Conservation (phyloP, 2,329 filamentous ascomycete genomes). For the Aspergillus sojae region DNA sequence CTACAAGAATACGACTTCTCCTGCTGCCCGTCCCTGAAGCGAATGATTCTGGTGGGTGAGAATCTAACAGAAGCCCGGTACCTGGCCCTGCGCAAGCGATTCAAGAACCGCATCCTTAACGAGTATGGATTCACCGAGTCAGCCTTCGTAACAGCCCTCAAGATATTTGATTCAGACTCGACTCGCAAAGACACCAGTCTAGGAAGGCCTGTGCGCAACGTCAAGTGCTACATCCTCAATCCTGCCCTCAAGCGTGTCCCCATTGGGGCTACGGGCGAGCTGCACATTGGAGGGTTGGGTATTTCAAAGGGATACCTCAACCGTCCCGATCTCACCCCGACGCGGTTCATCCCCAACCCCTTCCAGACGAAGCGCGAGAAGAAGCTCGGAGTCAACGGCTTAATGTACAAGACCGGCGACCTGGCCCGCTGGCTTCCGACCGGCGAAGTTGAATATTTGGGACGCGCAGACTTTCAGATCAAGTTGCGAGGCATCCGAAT, state of each 20-base stretch:
- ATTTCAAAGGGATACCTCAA: conserved; percentile 20
- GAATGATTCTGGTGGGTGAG: not conserved
- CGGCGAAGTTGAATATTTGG: conserved; percentile 38
- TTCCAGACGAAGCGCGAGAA: not conserved
- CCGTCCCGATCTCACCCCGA: conserved; percentile 16
- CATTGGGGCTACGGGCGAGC: not conserved
- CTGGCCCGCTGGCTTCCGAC: conserved; percentile 19
- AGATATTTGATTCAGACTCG: not conserved
- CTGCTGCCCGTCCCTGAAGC: not conserved
- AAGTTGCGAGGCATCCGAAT: conserved; percentile 65
- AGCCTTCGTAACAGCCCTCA: not conserved
- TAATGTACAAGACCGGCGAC: conserved; percentile 25
- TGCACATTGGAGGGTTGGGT: not conserved
- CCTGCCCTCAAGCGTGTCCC: not conserved
- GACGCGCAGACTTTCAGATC: conserved; percentile 63
- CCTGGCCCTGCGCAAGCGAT: not conserved
- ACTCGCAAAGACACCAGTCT: not conserved
- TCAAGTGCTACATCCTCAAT: not conserved
- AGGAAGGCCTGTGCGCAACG: not conserved
- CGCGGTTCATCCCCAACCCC: conserved; percentile 7
- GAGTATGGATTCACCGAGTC: not conserved
- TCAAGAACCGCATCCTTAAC: not conserved
- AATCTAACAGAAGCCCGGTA: not conserved
- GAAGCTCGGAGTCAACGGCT: not conserved
- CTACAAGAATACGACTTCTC: not conserved